Percentiles rank a stretch among this genome's conserved stretches.
Evolutionary conservation across 2,329 filamentous ascomycete genomes (phyloP).

Genomic region (Daldinia sp.): DNA sequence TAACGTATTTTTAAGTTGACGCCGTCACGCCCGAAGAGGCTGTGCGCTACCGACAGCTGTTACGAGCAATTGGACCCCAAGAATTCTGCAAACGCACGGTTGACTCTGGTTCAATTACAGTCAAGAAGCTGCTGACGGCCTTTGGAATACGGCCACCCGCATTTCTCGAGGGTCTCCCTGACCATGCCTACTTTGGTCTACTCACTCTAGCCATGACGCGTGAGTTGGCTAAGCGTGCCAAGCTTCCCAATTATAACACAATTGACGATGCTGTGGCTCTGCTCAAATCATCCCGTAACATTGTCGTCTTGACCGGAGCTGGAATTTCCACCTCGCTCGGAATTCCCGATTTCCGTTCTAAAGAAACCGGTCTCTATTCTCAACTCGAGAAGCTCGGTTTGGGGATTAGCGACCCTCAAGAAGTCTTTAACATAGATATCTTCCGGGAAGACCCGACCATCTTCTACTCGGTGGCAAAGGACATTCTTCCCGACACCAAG

Average conservation of each 20-base stretch:
- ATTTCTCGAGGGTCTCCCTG: conserved; percentile 78
- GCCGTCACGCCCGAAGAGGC: conserved; percentile 71
- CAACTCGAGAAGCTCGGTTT: conserved; percentile 82
- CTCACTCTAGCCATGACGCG: conserved; percentile 82
- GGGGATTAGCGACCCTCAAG: conserved; percentile 81
- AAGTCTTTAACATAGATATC: conserved; percentile 91
- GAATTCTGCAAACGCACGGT: conserved; percentile 81
- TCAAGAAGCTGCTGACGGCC: conserved; percentile 86
- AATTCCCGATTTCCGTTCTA: conserved; percentile 96
- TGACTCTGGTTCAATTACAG: conserved; percentile 75
- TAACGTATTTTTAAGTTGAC: conserved; percentile 45
- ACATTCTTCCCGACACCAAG: conserved; percentile 83
- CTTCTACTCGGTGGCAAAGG: conserved; percentile 92
- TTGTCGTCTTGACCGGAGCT: conserved; percentile 93
- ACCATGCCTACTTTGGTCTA: conserved; percentile 80
- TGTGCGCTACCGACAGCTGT: conserved; percentile 73
- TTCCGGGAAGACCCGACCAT: conserved; percentile 89
- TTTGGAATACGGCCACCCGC: conserved; percentile 81
- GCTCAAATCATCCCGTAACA: conserved; percentile 79
- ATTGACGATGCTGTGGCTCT: conserved; percentile 88
- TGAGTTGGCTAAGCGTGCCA: conserved; percentile 84
- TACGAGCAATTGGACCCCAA: conserved; percentile 81
- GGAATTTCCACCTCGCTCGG: conserved; percentile 97
- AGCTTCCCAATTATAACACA: conserved; percentile 83
- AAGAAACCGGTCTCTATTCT: conserved; percentile 90